Conservation (phyloP, 768 basidiomycete species). For the Leccinum ochraceum region DNA sequence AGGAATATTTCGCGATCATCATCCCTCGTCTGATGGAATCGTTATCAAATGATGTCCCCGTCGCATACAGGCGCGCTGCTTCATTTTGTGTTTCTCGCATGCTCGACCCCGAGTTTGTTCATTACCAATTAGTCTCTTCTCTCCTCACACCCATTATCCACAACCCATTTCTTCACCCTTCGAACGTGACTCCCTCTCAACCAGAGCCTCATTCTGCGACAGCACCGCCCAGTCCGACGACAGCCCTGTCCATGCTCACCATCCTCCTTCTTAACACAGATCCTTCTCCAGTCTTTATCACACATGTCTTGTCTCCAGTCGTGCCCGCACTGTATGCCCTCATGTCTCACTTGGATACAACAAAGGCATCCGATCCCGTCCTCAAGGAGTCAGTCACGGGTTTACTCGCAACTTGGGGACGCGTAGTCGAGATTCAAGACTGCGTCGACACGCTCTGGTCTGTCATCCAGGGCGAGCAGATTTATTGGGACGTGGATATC, state of each 20-base stretch:
- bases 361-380: conserved; percentile 63
- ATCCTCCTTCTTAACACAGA: conserved; percentile 73
- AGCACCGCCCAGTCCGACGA: conserved; percentile 31
- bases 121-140: conserved; percentile 20
- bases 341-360: conserved; percentile 50
- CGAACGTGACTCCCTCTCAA: neutral
- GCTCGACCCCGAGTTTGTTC: conserved; percentile 40
- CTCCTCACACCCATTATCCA: conserved; percentile 55
- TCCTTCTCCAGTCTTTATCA: conserved; percentile 70
- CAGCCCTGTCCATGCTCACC: conserved; percentile 51
- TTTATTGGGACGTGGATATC: conserved; percentile 56
- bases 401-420: conserved; percentile 74
- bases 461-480: conserved; percentile 51
- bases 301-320: conserved; percentile 66
- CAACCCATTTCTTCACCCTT: conserved; percentile 30
- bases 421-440: conserved; percentile 54
- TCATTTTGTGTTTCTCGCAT: conserved; percentile 72
- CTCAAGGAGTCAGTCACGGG: conserved; percentile 59
- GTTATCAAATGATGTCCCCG: conserved; percentile 38
- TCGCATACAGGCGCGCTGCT: conserved; percentile 56
- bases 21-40: conserved; percentile 56
- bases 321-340: conserved; percentile 67
- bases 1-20: conserved; percentile 65
- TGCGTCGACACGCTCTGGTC: conserved; percentile 59
- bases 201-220: neutral